Evolutionary conservation across 148 eudicot genomes (phyloP), one percentile per base, ranked within the genome.

Genomic region (Persicaria tinctoria): DNA sequence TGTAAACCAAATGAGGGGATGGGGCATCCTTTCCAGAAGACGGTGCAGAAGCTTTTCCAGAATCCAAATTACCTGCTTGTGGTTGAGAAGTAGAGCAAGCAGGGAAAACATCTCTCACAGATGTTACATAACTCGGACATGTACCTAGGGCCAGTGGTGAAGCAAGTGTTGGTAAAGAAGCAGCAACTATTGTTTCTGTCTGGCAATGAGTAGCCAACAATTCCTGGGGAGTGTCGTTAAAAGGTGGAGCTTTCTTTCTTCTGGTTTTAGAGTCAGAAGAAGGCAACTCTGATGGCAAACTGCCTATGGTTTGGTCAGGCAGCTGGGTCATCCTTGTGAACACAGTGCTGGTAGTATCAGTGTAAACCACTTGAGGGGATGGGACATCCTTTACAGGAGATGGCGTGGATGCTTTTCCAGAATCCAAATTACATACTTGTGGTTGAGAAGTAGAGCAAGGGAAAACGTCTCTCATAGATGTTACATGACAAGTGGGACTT

Each of bases 211-310:
- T 75, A 46, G 79, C 70, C 68, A 80, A 51, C 8, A 86, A n/a
- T 8, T 51, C 48, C 54, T 74, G 82, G 60, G n/a, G 46, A 56
- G 32, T 44, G 78, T 77, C 87, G 53, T 75, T 79, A 75, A 81
- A 59, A 75, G 75, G 68, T 70, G 79, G 56, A 78, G 73, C 91
- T 81, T 91, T 93, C 68, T 93, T 89, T 81, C 88, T 91, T 77
- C 90, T 83, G 63, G 95, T 74, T 81, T 91, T 93, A 16, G 83
- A 68, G 75, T 82, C 93, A 72, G 83, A 79, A 68, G 92, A 76
- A 54, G 78, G 82, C 59, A 76, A 82, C 74, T 73, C 83, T 76
- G 85, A 27, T 51, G 88, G 76, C 53, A 56, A 51, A 45, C 68
- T 8, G 1, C 41, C 57, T 66, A 51, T 63, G 54, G 80, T 86